Percentiles rank a stretch among this genome's conserved stretches.
Conservation (phyloP, 176 grass and related monocot genomes). For the Ampelocalamus luodianensis region DNA sequence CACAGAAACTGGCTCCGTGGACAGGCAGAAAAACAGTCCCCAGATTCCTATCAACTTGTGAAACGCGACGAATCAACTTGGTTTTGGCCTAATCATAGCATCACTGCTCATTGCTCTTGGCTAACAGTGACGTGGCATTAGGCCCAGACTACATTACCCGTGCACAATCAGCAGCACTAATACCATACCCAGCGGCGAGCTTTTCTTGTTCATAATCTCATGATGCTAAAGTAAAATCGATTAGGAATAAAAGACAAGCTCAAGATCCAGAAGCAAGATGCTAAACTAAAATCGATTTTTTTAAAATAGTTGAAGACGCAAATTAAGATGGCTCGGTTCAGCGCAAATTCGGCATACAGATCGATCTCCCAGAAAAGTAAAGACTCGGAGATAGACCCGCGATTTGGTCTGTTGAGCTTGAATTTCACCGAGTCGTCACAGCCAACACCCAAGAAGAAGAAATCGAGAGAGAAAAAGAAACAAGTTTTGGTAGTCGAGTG, state of each 20-base stretch:
- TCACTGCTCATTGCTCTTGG: constrained; percentile 51
- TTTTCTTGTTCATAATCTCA: no score
- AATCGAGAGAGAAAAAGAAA: no score
- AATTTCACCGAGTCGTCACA: constrained; percentile 62
- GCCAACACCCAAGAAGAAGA: not conserved
- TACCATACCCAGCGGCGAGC: not conserved
- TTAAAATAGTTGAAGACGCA: no score
- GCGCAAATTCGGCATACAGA: constrained; percentile 9
- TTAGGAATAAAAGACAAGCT: not conserved
- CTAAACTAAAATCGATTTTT: not conserved
- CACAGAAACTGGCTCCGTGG: constrained; percentile 77
- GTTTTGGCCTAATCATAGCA: constrained; percentile 75
- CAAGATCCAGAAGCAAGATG: not conserved
- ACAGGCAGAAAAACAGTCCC: constrained; percentile 46
- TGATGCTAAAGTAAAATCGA: no score
- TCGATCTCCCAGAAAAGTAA: no score
- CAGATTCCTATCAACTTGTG: constrained; percentile 84
- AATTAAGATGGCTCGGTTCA: constrained; percentile 46
- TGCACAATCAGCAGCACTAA: not conserved
- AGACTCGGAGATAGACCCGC: constrained; percentile 49
- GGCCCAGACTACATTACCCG: not conserved
- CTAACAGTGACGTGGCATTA: constrained; percentile 68
- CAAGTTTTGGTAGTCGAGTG: not conserved
- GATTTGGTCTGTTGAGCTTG: constrained; percentile 99
- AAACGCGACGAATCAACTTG: constrained; percentile 43